Conservation (phyloP, 2,329 filamentous ascomycete genomes). For the Alternaria postmessia region DNA sequence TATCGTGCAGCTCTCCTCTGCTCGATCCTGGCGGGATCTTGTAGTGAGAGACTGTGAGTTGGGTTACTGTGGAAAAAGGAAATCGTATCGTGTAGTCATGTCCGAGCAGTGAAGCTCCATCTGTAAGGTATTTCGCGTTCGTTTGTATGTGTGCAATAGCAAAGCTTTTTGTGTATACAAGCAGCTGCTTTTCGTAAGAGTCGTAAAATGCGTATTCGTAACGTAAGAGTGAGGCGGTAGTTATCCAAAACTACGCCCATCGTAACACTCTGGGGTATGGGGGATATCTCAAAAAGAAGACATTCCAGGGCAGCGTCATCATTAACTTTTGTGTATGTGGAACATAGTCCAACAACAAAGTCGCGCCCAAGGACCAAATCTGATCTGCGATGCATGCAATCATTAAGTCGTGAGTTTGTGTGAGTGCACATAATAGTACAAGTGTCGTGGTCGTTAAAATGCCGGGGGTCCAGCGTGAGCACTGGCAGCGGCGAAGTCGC, state of each 20-base stretch:
- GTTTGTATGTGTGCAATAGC: neutral
- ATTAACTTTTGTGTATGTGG: conserved; percentile 32
- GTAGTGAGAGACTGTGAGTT: neutral
- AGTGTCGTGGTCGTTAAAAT: conserved; percentile 22
- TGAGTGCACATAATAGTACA: conserved; percentile 25
- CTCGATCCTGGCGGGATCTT: neutral
- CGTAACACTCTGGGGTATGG: conserved; percentile 41
- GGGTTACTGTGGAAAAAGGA: neutral
- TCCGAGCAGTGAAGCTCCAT: conserved; percentile 22
- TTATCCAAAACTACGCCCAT: conserved; percentile 37
- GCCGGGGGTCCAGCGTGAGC: conserved; percentile 30
- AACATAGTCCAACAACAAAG: conserved; percentile 31
- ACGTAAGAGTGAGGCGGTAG: conserved; percentile 46
- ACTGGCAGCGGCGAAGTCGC: conserved; percentile 54
- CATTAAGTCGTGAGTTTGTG: conserved; percentile 42
- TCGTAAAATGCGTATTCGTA: conserved; percentile 40
- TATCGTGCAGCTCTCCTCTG: neutral
- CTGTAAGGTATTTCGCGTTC: conserved; percentile 11
- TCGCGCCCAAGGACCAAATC: conserved; percentile 29
- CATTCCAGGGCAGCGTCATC: conserved; percentile 33
- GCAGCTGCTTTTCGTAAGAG: conserved; percentile 19
- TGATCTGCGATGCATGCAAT: conserved; percentile 34
- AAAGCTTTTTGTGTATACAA: neutral
- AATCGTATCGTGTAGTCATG: conserved; percentile 20
- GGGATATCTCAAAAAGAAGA: conserved; percentile 40